Conservation (phyloP, 305 asterid species). For the Fraxinus angustifolia region DNA sequence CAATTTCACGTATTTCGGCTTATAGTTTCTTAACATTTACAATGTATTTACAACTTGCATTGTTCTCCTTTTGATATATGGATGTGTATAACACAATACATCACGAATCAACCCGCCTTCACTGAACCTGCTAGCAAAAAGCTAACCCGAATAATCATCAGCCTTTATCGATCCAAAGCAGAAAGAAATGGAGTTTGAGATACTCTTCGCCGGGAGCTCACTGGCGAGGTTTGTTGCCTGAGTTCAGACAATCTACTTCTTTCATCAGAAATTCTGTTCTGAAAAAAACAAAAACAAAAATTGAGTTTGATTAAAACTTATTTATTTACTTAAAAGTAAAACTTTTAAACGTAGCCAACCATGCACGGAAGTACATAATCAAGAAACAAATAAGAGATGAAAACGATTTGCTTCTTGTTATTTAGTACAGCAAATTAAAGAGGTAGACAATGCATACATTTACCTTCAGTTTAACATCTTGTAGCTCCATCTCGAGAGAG, state of each 20-base stretch:
- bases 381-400: not conserved
- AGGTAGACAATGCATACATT: not conserved
- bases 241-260: conserved; percentile 61
- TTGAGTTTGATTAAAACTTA: not conserved
- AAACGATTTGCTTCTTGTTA: not conserved
- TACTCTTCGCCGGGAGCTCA: conserved; percentile 31
- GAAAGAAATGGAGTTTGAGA: conserved; percentile 48
- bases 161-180: conserved; percentile 52
- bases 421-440: not conserved
- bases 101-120: conserved; percentile 9
- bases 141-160: conserved; percentile 21
- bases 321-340: not conserved
- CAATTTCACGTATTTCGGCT: not conserved
- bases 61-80: not conserved
- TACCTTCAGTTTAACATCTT: conserved; percentile 82
- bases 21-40: not conserved
- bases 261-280: conserved; percentile 70
- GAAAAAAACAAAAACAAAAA: not conserved
- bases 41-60: not conserved
- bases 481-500: conserved; percentile 69
- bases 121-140: conserved; percentile 31
- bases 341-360: not conserved
- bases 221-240: conserved; percentile 55
- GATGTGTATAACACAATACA: not conserved
- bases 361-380: not conserved